Evolutionary conservation across 2,329 filamentous ascomycete species (phyloP).

Genomic region (Aspergillus nomiae): DNA sequence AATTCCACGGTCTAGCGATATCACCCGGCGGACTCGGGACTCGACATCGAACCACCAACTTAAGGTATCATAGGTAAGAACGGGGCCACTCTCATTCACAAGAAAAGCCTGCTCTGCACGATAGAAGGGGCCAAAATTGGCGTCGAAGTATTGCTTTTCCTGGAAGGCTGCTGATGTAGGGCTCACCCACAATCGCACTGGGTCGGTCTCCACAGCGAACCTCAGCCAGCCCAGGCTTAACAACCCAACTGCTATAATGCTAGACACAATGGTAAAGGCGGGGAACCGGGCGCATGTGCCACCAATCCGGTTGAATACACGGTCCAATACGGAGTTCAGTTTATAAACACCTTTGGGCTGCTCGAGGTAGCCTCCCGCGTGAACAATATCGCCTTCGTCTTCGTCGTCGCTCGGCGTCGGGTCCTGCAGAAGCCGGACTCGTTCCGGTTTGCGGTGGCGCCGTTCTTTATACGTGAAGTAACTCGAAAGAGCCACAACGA

Average conservation of each 20-base stretch:
- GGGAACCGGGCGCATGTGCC: conserved; percentile 81
- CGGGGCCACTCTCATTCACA: conserved; percentile 85
- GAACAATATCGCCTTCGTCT: conserved; percentile 83
- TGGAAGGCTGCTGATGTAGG: conserved; percentile 86
- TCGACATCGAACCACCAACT: conserved; percentile 95
- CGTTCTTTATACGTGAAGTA: conserved; percentile 77
- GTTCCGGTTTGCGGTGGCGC: conserved; percentile 73
- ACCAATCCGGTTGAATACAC: conserved; percentile 77
- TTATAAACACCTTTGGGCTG: conserved; percentile 76
- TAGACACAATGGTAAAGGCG: conserved; percentile 74
- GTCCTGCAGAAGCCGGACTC: conserved; percentile 84
- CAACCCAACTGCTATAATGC: conserved; percentile 72
- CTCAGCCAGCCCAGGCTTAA: conserved; percentile 85
- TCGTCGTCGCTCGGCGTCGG: conserved; percentile 85
- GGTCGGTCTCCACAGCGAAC: conserved; percentile 88
- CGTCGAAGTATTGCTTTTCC: conserved; percentile 92
- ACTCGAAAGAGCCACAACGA: conserved; percentile 68
- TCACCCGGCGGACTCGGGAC: conserved; percentile 70
- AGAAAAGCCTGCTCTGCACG: conserved; percentile 91
- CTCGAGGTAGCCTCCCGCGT: conserved; percentile 75
- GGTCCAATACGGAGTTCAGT: conserved; percentile 81
- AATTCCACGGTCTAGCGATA: conserved; percentile 67
- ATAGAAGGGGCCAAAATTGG: conserved; percentile 93
- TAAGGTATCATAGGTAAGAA: conserved; percentile 85
- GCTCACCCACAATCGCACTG: conserved; percentile 94